Evolutionary conservation across 257 asterid species (phyloP).

Genomic region (Solanum ossicruentum): DNA sequence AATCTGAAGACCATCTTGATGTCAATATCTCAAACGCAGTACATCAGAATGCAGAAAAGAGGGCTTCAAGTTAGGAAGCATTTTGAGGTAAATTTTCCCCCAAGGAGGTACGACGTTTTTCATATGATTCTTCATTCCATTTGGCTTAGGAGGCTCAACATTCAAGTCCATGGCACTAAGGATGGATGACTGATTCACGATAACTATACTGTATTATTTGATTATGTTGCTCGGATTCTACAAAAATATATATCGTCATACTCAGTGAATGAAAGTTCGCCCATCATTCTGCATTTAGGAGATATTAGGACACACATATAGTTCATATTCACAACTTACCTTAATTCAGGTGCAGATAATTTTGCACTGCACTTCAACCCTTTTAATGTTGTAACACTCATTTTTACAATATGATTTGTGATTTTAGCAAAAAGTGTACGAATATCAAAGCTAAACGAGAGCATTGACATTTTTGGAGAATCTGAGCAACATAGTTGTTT

Average conservation of each 20-base stretch:
- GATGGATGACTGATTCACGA: neutral
- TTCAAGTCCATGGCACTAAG: slow-evolving; percentile 25
- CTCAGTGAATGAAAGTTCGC: neutral
- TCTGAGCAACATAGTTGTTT: neutral
- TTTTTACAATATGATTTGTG: no score
- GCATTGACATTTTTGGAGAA: neutral
- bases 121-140: slow-evolving; percentile 50
- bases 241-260: neutral
- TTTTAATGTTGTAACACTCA: neutral
- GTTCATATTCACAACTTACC: neutral
- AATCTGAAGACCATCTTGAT: slow-evolving; percentile 36
- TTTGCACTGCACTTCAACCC: neutral
- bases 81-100: slow-evolving; percentile 49
- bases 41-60: slow-evolving; percentile 29
- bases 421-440: no score
- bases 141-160: slow-evolving; percentile 47
- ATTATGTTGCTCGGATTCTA: neutral
- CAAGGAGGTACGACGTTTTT: slow-evolving; percentile 36
- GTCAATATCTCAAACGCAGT: slow-evolving; percentile 14
- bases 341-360: no score
- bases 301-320: neutral
- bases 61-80: slow-evolving; percentile 32
- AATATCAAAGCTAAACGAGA: neutral
- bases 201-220: neutral
- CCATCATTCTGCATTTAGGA: no score